These are phyloP conservation scores for Camellia oleifera DNA, from an alignment of 179 eudicot species.

Conservation along the genomic window DNA sequence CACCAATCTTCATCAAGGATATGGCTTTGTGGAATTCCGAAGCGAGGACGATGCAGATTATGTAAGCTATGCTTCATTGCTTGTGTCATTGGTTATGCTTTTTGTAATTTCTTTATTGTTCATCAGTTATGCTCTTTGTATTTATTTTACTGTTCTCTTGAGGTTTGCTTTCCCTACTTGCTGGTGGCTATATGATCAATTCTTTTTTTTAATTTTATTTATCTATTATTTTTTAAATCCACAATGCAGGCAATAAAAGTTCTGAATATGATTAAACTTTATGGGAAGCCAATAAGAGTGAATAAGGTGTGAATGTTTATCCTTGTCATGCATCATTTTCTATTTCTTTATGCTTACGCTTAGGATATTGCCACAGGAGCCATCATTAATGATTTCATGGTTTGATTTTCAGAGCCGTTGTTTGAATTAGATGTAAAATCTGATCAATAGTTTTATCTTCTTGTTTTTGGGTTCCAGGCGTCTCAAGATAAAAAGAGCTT, in stretches of 20 bases:
- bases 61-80: constrained; percentile 34
- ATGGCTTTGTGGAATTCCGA: constrained; percentile 95
- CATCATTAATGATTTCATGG: not conserved
- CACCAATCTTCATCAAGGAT: constrained; percentile 96
- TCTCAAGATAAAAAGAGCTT: constrained; percentile 97
- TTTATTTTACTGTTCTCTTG: not conserved
- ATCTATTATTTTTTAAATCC: constrained; percentile 4
- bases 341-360: not conserved
- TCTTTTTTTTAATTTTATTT: not conserved
- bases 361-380: not conserved
- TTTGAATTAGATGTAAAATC: not conserved
- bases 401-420: not conserved
- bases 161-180: not conserved
- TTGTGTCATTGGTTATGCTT: not conserved
- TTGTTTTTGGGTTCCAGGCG: constrained; percentile 49
- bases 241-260: constrained; percentile 80
- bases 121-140: not conserved
- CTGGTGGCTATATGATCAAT: not conserved
- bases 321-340: not conserved
- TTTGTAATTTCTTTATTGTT: not conserved
- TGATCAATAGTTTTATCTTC: not conserved
- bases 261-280: constrained; percentile 84
- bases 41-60: constrained; percentile 99
- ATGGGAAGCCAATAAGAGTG: constrained; percentile 79
- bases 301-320: constrained; percentile 51